Evolutionary conservation across 257 asterid species (phyloP), one percentile per base, ranked within the genome.

Genomic region (Echium plantagineum): DNA sequence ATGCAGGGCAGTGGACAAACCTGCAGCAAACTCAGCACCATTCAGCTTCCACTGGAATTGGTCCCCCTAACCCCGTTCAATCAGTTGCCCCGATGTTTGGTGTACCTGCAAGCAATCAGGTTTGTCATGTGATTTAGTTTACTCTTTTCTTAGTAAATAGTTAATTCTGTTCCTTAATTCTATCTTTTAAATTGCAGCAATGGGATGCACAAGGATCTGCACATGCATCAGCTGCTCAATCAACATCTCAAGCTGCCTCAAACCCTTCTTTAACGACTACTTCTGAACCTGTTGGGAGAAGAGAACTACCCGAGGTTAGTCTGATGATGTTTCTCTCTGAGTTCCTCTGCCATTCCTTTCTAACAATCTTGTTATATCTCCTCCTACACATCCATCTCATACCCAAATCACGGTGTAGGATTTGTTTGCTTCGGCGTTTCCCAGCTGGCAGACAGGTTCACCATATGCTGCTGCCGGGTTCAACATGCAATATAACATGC

Each of bases 361-460:
- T 52, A 57, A 46, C 48, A 57, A 31, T 53, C 49, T 58, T 5
- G 19, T 7, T 52, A 48, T 68, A 13, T 70, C n/a, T 61, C 32
- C 2, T 10, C 9, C 57, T 38, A n/a, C 48, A 30, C 28, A 54
- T 5, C 30, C 10, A 21, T 57, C n/a, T 35, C 51, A 21, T 58
- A 32, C 47, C 42, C 49, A 21, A 28, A 66, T 69, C 21, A 66
- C 35, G 56, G 35, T 68, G 71, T 65, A 78, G 83, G 95, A 84
- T 78, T 73, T 93, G 66, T 93, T 93, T 76, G 46, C 97, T 57
- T 75, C 85, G 52, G 80, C 84, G 58, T 82, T 63, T 74, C 64
- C 81, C 47, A 91, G 89, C 72, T 89, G 94, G 96, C 75, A 81
- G 71, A 53, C 83, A 67, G 83, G 88, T 66, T 80, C 83, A 58